Evolutionary conservation across 371 early-diverging fungal species (phyloP).

Genomic region (Zychaea mexicana): DNA sequence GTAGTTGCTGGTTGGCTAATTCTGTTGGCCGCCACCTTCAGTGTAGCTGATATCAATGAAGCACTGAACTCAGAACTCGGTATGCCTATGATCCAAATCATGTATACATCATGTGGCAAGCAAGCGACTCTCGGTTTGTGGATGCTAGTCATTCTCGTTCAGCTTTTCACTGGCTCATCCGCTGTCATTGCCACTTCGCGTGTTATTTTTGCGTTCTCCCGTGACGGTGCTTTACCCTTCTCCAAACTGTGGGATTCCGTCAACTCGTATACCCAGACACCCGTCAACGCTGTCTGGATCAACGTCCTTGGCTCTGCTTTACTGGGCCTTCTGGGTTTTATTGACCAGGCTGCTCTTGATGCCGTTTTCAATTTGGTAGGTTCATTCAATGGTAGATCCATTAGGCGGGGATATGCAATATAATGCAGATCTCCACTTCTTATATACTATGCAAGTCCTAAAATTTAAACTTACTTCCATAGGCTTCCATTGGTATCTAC

Average conservation of each 20-base stretch:
- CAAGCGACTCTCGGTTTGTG: constrained; percentile 14
- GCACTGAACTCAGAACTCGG: constrained; percentile 19
- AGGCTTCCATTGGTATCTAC: constrained; percentile 57
- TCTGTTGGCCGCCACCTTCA: constrained; percentile 30
- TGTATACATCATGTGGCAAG: constrained; percentile 17
- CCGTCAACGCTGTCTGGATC: constrained; percentile 60
- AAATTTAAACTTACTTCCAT: background rate
- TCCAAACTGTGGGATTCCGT: background rate
- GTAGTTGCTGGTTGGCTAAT: constrained; percentile 38
- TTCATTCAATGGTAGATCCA: constrained; percentile 18
- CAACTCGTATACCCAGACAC: constrained; percentile 36
- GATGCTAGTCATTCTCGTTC: constrained; percentile 15
- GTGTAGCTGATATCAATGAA: constrained; percentile 35
- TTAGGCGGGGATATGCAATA: background rate
- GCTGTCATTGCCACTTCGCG: constrained; percentile 11
- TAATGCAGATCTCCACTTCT: background rate
- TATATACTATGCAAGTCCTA: background rate
- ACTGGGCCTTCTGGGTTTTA: constrained; percentile 45
- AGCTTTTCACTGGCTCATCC: constrained; percentile 14
- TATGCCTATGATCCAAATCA: constrained; percentile 34
- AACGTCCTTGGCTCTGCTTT: constrained; percentile 48
- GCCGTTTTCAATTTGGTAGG: constrained; percentile 55
- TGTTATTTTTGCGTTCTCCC: constrained; percentile 75
- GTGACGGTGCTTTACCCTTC: constrained; percentile 56
- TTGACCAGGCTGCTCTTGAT: constrained; percentile 46